Conservation (phyloP, 345 rosid species). For the Eucalyptus cloeziana region DNA sequence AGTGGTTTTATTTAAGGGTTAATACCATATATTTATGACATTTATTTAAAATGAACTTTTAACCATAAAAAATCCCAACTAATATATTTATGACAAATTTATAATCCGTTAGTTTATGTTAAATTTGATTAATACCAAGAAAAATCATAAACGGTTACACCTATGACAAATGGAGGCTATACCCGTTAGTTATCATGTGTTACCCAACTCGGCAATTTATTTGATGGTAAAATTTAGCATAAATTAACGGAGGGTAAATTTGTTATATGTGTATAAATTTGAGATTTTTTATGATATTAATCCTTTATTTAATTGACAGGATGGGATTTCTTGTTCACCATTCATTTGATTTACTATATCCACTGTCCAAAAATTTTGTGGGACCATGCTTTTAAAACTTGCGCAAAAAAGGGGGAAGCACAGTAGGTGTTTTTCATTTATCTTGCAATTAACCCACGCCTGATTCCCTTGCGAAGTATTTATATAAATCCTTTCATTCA, state of each 20-base stretch:
- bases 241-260: rapidly evolving
- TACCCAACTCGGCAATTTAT: rapidly evolving
- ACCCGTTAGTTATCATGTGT: rapidly evolving
- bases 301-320: neutral
- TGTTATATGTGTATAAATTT: rapidly evolving
- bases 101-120: rapidly evolving
- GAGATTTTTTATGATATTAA: rapidly evolving
- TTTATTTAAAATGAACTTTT: too few relatives aligned
- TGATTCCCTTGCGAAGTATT: too few relatives aligned
- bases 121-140: rapidly evolving
- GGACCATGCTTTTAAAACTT: neutral
- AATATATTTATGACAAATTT: too few relatives aligned
- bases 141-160: rapidly evolving
- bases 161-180: rapidly evolving
- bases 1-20: neutral
- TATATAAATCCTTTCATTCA: neutral
- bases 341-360: neutral
- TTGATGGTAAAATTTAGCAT: rapidly evolving
- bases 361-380: neutral
- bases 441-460: too few relatives aligned
- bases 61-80: rapidly evolving
- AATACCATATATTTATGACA: too few relatives aligned
- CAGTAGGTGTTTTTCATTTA: neutral
- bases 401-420: neutral
- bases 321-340: neutral